Evolutionary conservation across 2,329 filamentous ascomycete species (phyloP), one percentile per base, ranked within the genome.

Genomic region (Clonostachys rosea): DNA sequence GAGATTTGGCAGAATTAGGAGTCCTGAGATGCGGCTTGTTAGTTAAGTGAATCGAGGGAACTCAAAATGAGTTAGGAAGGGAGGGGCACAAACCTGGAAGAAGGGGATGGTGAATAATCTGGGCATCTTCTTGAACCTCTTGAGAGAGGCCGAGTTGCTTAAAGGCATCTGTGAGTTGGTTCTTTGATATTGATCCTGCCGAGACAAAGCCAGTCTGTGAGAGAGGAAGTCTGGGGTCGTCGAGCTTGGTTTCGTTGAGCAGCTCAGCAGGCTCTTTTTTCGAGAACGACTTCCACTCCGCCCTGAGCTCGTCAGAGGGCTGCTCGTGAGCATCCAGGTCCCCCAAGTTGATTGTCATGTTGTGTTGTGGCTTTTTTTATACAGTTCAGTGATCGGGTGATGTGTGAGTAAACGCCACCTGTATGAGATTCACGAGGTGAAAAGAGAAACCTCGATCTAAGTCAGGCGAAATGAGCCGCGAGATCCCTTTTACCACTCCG

Each of bases 271-370:
- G 65, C 0, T 83, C 76, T 36, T 81, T 73, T 52, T 79, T 85
- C 20, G 86, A 82, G 56, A 86, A 89, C 40, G 69, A 70, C 64
- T 96, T 96, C 79, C 90, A 96, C 46, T 83, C 70, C 42, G 77
- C 70, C 51, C 84, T 83, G 54, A 96, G 73, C 44, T 73, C 65
- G 12, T 84, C 80, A 4, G 91, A 88, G 2, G 91, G 89, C 56
- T 84, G 83, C 64, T 90, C 83, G 62, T 92, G 82, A 30, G 91
- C 85, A 65, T 95, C 87, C 4, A 91, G 71, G 17, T 75, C 71
- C 3, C 33, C n/a, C 8, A 49, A 41, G 12, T 40, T 34, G 40
- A 50, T 43, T 8, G 56, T 49, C 62, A 66, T 64, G 47, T 41
- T 51, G 20, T 8, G 3, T 42, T 9, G 16, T 8, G 4, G 40